These are phyloP conservation scores for Microbotryum violaceum DNA, from an alignment of 1,284 basidiomycete species.

Conservation along the genomic window DNA sequence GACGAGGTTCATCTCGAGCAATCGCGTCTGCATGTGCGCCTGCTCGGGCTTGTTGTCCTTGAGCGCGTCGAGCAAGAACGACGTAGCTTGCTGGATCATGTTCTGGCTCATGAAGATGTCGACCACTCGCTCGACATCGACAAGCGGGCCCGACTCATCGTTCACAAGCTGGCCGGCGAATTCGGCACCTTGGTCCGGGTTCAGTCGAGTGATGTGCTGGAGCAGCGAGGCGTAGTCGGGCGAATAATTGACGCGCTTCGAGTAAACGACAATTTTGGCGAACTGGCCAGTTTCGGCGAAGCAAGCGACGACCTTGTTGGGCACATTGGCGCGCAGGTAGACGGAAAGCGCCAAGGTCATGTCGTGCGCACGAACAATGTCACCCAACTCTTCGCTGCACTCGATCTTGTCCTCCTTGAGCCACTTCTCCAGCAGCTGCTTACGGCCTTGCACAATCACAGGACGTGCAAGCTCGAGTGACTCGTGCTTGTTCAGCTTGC, in stretches of 20 bases:
- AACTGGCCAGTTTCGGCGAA: slow-evolving; percentile 98
- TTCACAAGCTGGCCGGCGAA: slow-evolving; percentile 94
- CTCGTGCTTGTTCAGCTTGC: slow-evolving; percentile 93
- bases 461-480: slow-evolving; percentile 93
- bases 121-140: slow-evolving; percentile 89
- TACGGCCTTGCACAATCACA: slow-evolving; percentile 91
- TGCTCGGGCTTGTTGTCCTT: slow-evolving; percentile 99
- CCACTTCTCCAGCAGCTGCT: slow-evolving; percentile 98
- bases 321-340: slow-evolving; percentile 94
- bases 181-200: slow-evolving; percentile 96
- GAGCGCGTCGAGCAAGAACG: slow-evolving; percentile 95
- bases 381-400: slow-evolving; percentile 96
- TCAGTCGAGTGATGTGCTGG: slow-evolving; percentile 93
- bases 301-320: slow-evolving; percentile 94
- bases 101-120: slow-evolving; percentile 99
- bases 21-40: slow-evolving; percentile 87
- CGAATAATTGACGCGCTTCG: slow-evolving; percentile 91
- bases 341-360: slow-evolving; percentile 99
- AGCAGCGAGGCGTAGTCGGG: slow-evolving; percentile 93
- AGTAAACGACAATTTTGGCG: slow-evolving; percentile 96
- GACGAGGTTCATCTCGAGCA: slow-evolving; percentile 96
- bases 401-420: slow-evolving; percentile 99
- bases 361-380: slow-evolving; percentile 90
- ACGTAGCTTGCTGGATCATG: slow-evolving; percentile 98
- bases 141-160: slow-evolving; percentile 83